Evolutionary conservation across 257 asterid species (phyloP).

Genomic region (Verbascum thapsus): DNA sequence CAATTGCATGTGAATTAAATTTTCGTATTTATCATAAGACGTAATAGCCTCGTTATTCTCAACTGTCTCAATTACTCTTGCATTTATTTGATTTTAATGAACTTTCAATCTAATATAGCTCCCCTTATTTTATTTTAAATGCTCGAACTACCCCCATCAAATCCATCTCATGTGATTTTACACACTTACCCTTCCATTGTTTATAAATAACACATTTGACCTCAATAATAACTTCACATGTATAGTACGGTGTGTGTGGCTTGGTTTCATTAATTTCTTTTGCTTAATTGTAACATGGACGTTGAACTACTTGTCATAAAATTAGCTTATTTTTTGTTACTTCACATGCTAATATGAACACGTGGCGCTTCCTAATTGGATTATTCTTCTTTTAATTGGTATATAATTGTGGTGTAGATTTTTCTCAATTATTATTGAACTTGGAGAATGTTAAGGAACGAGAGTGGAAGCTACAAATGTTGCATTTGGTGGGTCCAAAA

Average conservation of each 20-base stretch:
- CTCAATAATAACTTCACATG: conserved; percentile 51
- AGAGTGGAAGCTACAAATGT: conserved; percentile 23
- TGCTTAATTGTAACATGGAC: conserved; percentile 35
- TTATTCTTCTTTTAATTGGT: background rate
- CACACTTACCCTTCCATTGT: conserved; percentile 34
- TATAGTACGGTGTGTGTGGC: conserved; percentile 33
- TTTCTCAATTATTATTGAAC: conserved; percentile 5
- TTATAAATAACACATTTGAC: conserved; percentile 37
- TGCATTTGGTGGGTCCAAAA: conserved; percentile 41
- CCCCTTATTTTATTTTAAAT: conserved; percentile 38
- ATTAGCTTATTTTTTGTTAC: conserved; percentile 18
- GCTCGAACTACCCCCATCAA: conserved; percentile 49
- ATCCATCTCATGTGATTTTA: conserved; percentile 34
- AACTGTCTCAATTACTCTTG: conserved; percentile 86
- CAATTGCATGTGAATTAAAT: conserved; percentile 51
- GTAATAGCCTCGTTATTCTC: conserved; percentile 75
- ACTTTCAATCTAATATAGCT: conserved; percentile 58
- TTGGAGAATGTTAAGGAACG: conserved; percentile 16
- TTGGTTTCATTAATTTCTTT: conserved; percentile 35
- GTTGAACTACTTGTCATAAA: conserved; percentile 33
- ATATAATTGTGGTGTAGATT: background rate
- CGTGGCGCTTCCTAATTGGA: background rate
- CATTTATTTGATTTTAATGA: conserved; percentile 84
- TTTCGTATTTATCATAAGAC: conserved; percentile 77
- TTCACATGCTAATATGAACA: background rate